Evolutionary conservation across 805 yeast species (phyloP).

Genomic region (Torulaspora gathmanii): DNA sequence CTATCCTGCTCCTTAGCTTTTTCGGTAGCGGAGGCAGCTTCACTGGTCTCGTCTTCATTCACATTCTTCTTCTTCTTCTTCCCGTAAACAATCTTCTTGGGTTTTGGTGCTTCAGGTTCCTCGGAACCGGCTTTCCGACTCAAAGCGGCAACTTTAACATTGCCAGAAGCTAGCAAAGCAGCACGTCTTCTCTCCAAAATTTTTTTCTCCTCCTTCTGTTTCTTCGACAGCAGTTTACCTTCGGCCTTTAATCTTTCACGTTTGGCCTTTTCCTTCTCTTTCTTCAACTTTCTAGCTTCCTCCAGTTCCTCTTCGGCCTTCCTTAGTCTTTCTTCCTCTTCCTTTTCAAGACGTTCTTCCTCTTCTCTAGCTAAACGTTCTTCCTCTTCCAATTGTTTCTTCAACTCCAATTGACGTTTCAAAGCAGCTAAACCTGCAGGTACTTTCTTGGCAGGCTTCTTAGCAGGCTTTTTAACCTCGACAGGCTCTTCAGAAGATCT

Average conservation of each 20-base stretch:
- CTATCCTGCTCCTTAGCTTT: slow-evolving; percentile 24
- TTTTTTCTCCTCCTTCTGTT: slow-evolving; percentile 90
- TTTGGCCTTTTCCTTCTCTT: slow-evolving; percentile 81
- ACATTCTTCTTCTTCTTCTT: slow-evolving; percentile 58
- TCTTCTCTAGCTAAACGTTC: slow-evolving; percentile 69
- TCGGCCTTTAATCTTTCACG: slow-evolving; percentile 92
- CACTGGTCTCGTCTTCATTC: slow-evolving; percentile 30
- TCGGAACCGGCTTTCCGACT: slow-evolving; percentile 31
- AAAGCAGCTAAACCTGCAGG: slow-evolving; percentile 91
- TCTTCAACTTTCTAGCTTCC: slow-evolving; percentile 62
- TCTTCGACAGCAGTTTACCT: slow-evolving; percentile 89
- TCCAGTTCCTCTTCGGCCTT: slow-evolving; percentile 45
- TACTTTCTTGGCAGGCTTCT: slow-evolving; percentile 65
- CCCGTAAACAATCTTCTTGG: slow-evolving; percentile 66
- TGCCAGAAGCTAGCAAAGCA: slow-evolving; percentile 69
- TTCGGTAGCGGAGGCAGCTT: slow-evolving; percentile 23
- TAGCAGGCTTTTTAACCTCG: slow-evolving; percentile 36
- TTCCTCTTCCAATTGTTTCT: slow-evolving; percentile 84
- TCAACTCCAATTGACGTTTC: slow-evolving; percentile 81
- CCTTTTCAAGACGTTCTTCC: slow-evolving; percentile 49
- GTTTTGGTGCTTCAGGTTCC: slow-evolving; percentile 37
- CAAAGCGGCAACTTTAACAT: slow-evolving; percentile 71
- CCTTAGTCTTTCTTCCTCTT: slow-evolving; percentile 48
- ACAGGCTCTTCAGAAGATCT: slow-evolving; percentile 35
- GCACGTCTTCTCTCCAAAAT: slow-evolving; percentile 84